Base-by-base conservation (phyloP, 495 filamentous ascomycete genomes). In the Astrothelium subdiscretum region DNA sequence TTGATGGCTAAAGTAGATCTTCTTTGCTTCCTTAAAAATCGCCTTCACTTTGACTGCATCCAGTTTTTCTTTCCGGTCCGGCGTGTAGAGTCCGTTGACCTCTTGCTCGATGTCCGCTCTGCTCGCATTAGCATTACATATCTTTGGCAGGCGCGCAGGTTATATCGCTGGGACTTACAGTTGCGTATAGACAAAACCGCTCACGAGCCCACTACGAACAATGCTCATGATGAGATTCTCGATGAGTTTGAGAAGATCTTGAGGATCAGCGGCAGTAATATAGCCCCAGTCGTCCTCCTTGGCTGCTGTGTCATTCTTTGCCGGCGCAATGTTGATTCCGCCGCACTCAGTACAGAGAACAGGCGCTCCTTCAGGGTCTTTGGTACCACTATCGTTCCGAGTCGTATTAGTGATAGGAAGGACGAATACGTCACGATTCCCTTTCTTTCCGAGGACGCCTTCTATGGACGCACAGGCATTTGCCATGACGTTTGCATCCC, bases 341-440 rank as follows among this genome's bases (percentile, higher is more conserved):
- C 81, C 82, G 59, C 83, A 83, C 65, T 85, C 83, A 15, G 76
- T 78, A 64, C 80, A 83, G 40, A 85, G 75, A 2, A 85, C 77
- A 0, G 81, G 80, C 0, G 80, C 81, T 0, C 79, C 79, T 1
- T 74, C 71, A 10, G 67, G 67, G 61, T 83, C 80, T 22, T 70
- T 68, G 0, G 75, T 66, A 0, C 79, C 83, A 0, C 71, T 63
- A 38, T 84, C 81, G 11, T 62, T 27, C 6, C 61, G 61, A 26
- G n/a, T 2, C 1, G 62, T 64, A 0, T 68, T 65, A 38, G 72
- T 61, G 32, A 81, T 73, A 2, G 77, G 73, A 3, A 65, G 71
- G 1, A 78, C 66, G 64, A 83, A 85, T 73, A 84, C 76, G 12
- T 74, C 72, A 29, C 75, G 74, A 3, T 75, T 73, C 0, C 44